Conservation (phyloP, 768 basidiomycete genomes). For the Tephrocybe sp. region DNA sequence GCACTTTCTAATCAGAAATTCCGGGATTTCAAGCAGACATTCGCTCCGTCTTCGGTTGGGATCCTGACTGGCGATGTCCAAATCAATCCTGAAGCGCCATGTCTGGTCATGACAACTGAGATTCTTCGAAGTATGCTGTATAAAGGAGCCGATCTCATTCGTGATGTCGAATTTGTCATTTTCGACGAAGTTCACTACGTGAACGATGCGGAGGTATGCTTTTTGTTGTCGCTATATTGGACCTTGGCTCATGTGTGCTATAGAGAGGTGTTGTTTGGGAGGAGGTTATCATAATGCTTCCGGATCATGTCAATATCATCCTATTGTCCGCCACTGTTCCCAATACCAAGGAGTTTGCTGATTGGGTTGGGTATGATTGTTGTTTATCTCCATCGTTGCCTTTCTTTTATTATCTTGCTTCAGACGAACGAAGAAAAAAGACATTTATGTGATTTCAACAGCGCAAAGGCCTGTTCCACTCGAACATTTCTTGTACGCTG, state of each 20-base stretch:
- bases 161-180: slow-evolving; percentile 99
- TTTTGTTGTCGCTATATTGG: background rate
- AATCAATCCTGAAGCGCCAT: slow-evolving; percentile 97
- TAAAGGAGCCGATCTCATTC: slow-evolving; percentile 96
- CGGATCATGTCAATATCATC: slow-evolving; percentile 98
- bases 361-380: slow-evolving; percentile 91
- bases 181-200: slow-evolving; percentile 99
- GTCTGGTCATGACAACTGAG: slow-evolving; percentile 97
- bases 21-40: slow-evolving; percentile 96
- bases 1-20: slow-evolving; percentile 99
- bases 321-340: slow-evolving; percentile 96
- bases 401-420: slow-evolving; percentile 6
- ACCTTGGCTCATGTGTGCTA: slow-evolving; percentile 7
- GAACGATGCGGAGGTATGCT: slow-evolving; percentile 90
- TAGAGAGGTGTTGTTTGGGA: slow-evolving; percentile 99
- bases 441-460: slow-evolving; percentile 98
- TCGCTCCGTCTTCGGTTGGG: slow-evolving; percentile 87
- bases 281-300: slow-evolving; percentile 99
- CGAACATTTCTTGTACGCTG: slow-evolving; percentile 95
- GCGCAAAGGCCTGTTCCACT: slow-evolving; percentile 94
- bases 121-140: slow-evolving; percentile 98
- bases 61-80: slow-evolving; percentile 99
- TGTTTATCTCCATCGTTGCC: background rate
- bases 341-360: slow-evolving; percentile 97
- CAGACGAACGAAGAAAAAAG: slow-evolving; percentile 98